These are phyloP conservation scores for Botrytis galanthina DNA, from an alignment of 2,329 filamentous ascomycete genomes.

Conservation along the genomic window DNA sequence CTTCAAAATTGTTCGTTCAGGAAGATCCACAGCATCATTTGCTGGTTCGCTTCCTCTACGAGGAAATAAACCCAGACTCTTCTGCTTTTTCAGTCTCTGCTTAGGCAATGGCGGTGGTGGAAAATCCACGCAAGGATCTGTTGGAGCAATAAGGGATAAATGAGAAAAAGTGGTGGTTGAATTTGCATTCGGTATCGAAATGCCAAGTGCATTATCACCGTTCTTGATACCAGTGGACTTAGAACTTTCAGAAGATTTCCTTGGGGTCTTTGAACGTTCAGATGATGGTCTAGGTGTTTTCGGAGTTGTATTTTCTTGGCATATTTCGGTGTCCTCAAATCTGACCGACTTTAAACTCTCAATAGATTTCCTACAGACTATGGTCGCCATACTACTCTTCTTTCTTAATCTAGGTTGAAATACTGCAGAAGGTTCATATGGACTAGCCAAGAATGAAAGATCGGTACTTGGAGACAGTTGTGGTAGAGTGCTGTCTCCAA, in stretches of 20 bases:
- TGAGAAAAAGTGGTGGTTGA: not conserved
- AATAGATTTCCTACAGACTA: not conserved
- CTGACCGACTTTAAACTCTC: slow-evolving; percentile 16
- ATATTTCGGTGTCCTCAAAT: not conserved
- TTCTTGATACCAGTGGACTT: not conserved
- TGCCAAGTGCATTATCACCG: slow-evolving; percentile 5
- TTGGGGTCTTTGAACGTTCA: not conserved
- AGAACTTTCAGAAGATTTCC: not conserved
- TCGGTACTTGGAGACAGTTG: not conserved
- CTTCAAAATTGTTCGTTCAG: not conserved
- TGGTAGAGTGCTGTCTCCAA: not conserved
- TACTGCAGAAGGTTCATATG: not conserved
- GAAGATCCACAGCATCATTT: not conserved
- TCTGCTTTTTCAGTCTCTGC: not conserved
- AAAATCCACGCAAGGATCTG: not conserved
- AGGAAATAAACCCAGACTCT: not conserved
- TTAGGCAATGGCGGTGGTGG: not conserved
- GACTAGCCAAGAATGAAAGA: slow-evolving; percentile 16
- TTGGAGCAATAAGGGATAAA: too few relatives aligned
- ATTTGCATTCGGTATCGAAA: not conserved
- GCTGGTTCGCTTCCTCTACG: not conserved
- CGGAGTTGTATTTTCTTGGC: not conserved
- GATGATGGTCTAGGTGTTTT: not conserved
- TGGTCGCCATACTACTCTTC: not conserved
- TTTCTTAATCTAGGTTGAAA: not conserved